These are phyloP conservation scores for Cicer judaicum DNA, from an alignment of 306 rosid species.

Conservation along the genomic window DNA sequence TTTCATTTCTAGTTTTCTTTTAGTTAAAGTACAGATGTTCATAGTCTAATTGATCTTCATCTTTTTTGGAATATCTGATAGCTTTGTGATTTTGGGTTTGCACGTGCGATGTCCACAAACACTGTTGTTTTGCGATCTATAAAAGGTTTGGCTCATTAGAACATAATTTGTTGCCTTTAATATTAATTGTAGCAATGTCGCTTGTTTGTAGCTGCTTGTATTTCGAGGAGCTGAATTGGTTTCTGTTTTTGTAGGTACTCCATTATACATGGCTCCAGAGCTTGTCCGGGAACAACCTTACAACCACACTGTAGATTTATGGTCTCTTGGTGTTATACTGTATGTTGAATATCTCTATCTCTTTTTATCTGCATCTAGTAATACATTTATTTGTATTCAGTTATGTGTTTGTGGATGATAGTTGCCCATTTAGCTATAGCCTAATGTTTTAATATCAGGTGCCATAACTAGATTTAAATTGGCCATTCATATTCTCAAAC, in stretches of 20 bases:
- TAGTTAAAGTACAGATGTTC: background rate
- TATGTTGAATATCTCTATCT: conserved; percentile 53
- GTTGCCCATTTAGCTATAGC: conserved; percentile 31
- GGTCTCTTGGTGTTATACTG: conserved; percentile 99
- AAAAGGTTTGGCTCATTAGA: conserved; percentile 68
- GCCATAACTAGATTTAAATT: conserved; percentile 29
- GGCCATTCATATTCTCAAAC: conserved; percentile 10
- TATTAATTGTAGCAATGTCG: conserved; percentile 16
- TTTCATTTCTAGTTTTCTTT: conserved; percentile 29
- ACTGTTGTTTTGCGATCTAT: conserved; percentile 96
- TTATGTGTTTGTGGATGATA: conserved; percentile 28
- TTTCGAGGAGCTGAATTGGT: conserved; percentile 16
- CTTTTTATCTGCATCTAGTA: conserved; percentile 34
- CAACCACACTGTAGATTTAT: conserved; percentile 93
- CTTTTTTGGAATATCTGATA: conserved; percentile 44
- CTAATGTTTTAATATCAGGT: conserved; percentile 12
- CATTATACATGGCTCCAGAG: conserved; percentile 98
- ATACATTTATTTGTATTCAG: conserved; percentile 38
- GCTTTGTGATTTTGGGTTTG: conserved; percentile 99
- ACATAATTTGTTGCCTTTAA: conserved; percentile 20
- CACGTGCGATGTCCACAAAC: conserved; percentile 98
- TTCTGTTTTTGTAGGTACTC: conserved; percentile 72
- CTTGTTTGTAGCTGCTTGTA: conserved; percentile 30
- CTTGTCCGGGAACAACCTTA: conserved; percentile 96
- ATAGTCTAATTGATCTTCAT: conserved; percentile 30